phyloP scores from a whole-genome alignment of 495 filamentous ascomycete species.

The Penicillium tannophilum region DNA sequence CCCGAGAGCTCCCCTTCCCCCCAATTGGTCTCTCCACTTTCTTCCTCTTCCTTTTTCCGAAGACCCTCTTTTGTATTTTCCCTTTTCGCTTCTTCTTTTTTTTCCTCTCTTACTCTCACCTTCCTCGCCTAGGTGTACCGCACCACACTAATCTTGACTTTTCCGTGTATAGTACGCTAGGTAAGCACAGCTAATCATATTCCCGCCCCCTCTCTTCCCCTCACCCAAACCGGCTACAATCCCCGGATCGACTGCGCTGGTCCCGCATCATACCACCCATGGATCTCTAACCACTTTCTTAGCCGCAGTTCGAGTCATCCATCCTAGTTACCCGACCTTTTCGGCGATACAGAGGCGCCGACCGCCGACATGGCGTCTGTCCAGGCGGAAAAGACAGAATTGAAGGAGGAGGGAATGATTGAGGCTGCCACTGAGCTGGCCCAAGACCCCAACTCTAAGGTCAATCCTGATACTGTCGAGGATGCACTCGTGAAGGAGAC shows the following conservation, averaged over 20 bases:
- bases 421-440: conserved; percentile 59
- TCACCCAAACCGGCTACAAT: background rate
- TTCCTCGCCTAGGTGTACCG: background rate
- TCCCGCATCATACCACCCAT: conserved; percentile 8
- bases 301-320: background rate
- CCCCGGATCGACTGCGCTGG: conserved; percentile 10
- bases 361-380: conserved; percentile 42
- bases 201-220: background rate
- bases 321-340: conserved; percentile 17
- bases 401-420: conserved; percentile 76
- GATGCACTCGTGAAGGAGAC: conserved; percentile 72
- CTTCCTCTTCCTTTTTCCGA: conserved; percentile 9
- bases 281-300: conserved; percentile 6
- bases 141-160: background rate
- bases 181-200: background rate
- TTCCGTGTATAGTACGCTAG: background rate
- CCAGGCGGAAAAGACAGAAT: conserved; percentile 54
- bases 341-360: conserved; percentile 12
- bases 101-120: background rate
- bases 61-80: background rate
- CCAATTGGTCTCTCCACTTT: conserved; percentile 10
- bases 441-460: conserved; percentile 64
- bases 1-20: background rate
- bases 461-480: conserved; percentile 72
- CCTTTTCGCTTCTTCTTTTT: background rate